phyloP scores from a whole-genome alignment of 1,284 basidiomycete genomes.

The Ustilago curta region DNA sequence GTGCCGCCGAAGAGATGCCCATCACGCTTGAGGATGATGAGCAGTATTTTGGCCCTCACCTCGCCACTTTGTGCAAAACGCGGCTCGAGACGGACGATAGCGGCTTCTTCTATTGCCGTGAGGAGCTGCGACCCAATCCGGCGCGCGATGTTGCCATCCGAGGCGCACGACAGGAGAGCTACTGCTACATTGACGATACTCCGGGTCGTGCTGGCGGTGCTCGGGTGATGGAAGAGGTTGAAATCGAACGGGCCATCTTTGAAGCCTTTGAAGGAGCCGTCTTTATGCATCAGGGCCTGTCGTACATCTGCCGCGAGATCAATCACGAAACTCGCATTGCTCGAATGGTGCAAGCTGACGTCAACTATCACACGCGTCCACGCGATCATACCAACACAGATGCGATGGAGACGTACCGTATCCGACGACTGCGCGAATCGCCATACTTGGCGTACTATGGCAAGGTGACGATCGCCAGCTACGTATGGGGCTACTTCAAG shows the following conservation, averaged over 20 bases:
- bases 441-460: slow-evolving; percentile 79
- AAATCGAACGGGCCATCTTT: slow-evolving; percentile 84
- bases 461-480: slow-evolving; percentile 76
- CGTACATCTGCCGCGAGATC: slow-evolving; percentile 79
- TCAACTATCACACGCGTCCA: slow-evolving; percentile 84
- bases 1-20: slow-evolving; percentile 88
- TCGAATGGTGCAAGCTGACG: slow-evolving; percentile 78
- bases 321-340: slow-evolving; percentile 83
- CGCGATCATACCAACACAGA: slow-evolving; percentile 77
- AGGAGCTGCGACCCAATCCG: slow-evolving; percentile 82
- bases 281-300: slow-evolving; percentile 68
- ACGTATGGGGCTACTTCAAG: slow-evolving; percentile 76
- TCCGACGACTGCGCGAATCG: slow-evolving; percentile 77
- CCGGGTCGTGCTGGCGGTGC: slow-evolving; percentile 70
- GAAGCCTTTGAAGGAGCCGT: slow-evolving; percentile 76
- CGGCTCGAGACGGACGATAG: slow-evolving; percentile 74
- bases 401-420: slow-evolving; percentile 81
- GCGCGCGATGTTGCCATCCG: slow-evolving; percentile 79
- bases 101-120: slow-evolving; percentile 83
- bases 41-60: slow-evolving; percentile 77
- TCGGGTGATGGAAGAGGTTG: slow-evolving; percentile 84
- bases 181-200: slow-evolving; percentile 79
- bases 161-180: slow-evolving; percentile 82
- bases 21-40: slow-evolving; percentile 76
- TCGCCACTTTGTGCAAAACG: slow-evolving; percentile 73